These are phyloP conservation scores for Lycium barbarum DNA, from an alignment of 257 asterid species.

Conservation along the genomic window DNA sequence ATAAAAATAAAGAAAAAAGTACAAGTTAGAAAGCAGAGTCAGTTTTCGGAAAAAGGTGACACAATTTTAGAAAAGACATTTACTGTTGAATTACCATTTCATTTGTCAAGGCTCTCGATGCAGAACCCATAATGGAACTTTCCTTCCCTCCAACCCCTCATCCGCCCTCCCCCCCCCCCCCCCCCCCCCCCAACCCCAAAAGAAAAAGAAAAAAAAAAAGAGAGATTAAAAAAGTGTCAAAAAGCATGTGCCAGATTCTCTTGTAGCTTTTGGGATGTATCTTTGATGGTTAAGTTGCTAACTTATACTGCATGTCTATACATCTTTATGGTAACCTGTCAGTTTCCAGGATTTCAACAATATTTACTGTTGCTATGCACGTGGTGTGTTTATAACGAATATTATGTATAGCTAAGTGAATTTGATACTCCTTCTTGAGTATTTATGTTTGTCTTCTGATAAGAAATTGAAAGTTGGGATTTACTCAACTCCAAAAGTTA, in stretches of 20 bases:
- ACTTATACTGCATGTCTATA: not conserved
- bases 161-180: not conserved
- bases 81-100: not conserved
- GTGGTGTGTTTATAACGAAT: not conserved
- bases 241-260: not conserved
- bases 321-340: slow-evolving; percentile 17
- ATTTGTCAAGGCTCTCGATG: not conserved
- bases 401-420: not conserved
- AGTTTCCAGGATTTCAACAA: not conserved
- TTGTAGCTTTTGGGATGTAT: not conserved
- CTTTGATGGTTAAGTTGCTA: slow-evolving; percentile 15
- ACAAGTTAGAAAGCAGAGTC: not conserved
- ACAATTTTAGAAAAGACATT: not conserved
- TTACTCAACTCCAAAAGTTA: slow-evolving; percentile 20
- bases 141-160: not conserved
- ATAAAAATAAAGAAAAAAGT: not conserved
- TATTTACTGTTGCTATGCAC: not conserved
- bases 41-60: not conserved
- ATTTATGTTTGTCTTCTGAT: not conserved
- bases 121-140: not conserved
- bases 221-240: not conserved
- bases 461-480: not conserved
- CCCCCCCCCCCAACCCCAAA: not conserved
- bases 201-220: not conserved
- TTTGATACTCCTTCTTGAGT: slow-evolving; percentile 16